Percentiles rank a stretch among this genome's conserved stretches.
Evolutionary conservation across 345 rosid genomes (phyloP).

Genomic region (Dovyalis caffra): DNA sequence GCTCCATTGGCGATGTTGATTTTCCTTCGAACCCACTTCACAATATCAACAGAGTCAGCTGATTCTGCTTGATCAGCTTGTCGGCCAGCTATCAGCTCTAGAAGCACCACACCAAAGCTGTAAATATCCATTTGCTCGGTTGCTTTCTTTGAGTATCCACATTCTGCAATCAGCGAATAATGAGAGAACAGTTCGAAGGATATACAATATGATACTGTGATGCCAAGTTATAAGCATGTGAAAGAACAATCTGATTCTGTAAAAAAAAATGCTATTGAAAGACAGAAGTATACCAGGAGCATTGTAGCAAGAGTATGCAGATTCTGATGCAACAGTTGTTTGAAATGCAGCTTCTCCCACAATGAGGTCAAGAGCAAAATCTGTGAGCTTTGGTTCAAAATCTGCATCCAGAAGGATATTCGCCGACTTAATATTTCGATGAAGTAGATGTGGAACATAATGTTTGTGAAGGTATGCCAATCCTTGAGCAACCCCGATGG

Average conservation of each 20-base stretch:
- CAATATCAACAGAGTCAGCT: slow-evolving; percentile 55
- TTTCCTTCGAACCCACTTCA: slow-evolving; percentile 87
- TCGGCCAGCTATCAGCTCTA: slow-evolving; percentile 79
- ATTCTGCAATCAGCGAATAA: slow-evolving; percentile 49
- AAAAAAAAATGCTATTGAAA: not conserved
- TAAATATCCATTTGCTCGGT: slow-evolving; percentile 85
- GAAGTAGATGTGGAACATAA: slow-evolving; percentile 71
- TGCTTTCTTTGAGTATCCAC: slow-evolving; percentile 68
- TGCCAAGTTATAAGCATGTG: not conserved
- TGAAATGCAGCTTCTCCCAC: slow-evolving; percentile 80
- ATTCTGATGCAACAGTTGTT: slow-evolving; percentile 53
- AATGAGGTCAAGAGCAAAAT: slow-evolving; percentile 71
- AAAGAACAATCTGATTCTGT: not conserved
- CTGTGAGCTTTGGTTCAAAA: slow-evolving; percentile 73
- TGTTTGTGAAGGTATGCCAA: slow-evolving; percentile 77
- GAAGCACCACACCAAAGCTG: slow-evolving; percentile 79
- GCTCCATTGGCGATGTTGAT: slow-evolving; percentile 79
- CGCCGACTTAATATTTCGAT: slow-evolving; percentile 70
- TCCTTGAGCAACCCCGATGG: slow-evolving; percentile 81
- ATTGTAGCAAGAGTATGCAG: slow-evolving; percentile 57
- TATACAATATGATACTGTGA: not conserved
- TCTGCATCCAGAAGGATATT: slow-evolving; percentile 76
- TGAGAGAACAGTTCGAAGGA: not conserved
- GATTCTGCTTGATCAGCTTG: slow-evolving; percentile 52
- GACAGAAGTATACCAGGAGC: slow-evolving; percentile 68